Evolutionary conservation across 2,329 filamentous ascomycete genomes (phyloP).

Genomic region (Colletotrichum scovillei): DNA sequence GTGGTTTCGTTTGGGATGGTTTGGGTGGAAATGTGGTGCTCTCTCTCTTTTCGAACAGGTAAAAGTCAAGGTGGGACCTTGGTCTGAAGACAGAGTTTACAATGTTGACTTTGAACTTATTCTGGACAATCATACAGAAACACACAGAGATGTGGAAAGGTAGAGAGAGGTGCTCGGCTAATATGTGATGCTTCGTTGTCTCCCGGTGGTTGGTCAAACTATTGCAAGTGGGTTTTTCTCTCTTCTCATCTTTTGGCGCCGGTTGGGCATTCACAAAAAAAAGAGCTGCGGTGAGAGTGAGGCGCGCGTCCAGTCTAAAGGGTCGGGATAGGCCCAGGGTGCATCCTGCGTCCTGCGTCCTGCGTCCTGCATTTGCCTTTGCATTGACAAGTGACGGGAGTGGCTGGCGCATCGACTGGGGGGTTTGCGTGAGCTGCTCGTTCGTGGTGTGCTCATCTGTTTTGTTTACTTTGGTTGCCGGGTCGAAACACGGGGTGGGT

Average conservation of each 20-base stretch:
- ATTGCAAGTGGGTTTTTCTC: background rate
- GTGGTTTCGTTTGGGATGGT: background rate
- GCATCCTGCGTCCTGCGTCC: conserved; percentile 13
- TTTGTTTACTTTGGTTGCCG: conserved; percentile 34
- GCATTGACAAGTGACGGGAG: conserved; percentile 29
- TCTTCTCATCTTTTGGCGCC: background rate
- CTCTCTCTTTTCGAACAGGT: too few species aligned
- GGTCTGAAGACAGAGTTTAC: background rate
- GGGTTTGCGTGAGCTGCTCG: background rate
- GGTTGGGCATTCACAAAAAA: conserved; percentile 9
- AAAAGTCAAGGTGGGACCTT: conserved; percentile 5
- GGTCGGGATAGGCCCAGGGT: background rate
- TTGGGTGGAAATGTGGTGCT: background rate
- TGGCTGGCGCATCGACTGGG: conserved; percentile 17
- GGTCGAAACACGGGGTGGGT: background rate
- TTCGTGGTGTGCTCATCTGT: background rate
- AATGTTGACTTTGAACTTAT: background rate
- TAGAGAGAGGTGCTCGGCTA: conserved; percentile 11
- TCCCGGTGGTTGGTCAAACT: conserved; percentile 31
- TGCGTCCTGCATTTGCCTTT: conserved; percentile 1
- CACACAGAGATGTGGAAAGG: background rate
- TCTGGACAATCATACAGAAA: background rate
- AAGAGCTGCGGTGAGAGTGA: background rate
- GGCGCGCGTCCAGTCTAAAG: background rate
- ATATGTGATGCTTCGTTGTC: conserved; percentile 33